phyloP scores from a whole-genome alignment of 257 asterid species.

The Salvia miltiorrhiza region DNA sequence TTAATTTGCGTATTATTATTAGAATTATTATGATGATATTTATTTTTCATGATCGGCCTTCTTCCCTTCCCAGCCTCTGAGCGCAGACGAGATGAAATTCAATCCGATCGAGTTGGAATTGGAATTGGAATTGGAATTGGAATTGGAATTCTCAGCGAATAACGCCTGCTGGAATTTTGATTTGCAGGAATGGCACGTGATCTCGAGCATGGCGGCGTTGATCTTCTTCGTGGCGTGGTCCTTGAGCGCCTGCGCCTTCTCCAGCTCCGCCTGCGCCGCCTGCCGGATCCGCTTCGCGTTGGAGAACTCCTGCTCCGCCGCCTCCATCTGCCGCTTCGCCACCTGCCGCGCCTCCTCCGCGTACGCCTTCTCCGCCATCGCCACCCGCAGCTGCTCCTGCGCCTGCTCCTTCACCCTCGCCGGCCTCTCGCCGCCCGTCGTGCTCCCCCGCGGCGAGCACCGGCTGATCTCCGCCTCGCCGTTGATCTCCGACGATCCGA shows the following conservation, averaged over 20 bases:
- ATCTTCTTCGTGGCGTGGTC: slow-evolving; percentile 47
- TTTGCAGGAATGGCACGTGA: slow-evolving; percentile 69
- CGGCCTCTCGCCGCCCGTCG: not conserved
- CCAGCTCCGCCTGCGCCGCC: slow-evolving; percentile 56
- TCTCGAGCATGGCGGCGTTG: slow-evolving; percentile 43
- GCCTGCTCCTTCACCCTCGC: slow-evolving; percentile 29
- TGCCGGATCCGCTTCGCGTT: slow-evolving; percentile 61
- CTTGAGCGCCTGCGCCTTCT: slow-evolving; percentile 46
- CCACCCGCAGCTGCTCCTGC: slow-evolving; percentile 40
- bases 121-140: slow-evolving; percentile 8
- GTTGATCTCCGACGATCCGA: slow-evolving; percentile 35
- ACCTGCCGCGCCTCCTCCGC: slow-evolving; percentile 63
- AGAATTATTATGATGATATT: not conserved
- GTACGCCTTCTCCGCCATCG: slow-evolving; percentile 58
- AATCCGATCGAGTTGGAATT: slow-evolving; percentile 30
- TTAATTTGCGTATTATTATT: not conserved
- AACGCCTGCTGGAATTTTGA: slow-evolving; percentile 34
- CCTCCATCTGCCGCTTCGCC: slow-evolving; percentile 52
- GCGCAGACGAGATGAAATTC: slow-evolving; percentile 47
- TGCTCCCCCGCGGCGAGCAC: slow-evolving; percentile 6
- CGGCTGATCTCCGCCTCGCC: not conserved
- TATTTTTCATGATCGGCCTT: slow-evolving; percentile 22
- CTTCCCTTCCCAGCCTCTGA: slow-evolving; percentile 43
- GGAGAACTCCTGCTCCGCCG: slow-evolving; percentile 56
- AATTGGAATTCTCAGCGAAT: slow-evolving; percentile 17